Conservation (phyloP, 1,139 yeast species). For the Pichia sp. region DNA sequence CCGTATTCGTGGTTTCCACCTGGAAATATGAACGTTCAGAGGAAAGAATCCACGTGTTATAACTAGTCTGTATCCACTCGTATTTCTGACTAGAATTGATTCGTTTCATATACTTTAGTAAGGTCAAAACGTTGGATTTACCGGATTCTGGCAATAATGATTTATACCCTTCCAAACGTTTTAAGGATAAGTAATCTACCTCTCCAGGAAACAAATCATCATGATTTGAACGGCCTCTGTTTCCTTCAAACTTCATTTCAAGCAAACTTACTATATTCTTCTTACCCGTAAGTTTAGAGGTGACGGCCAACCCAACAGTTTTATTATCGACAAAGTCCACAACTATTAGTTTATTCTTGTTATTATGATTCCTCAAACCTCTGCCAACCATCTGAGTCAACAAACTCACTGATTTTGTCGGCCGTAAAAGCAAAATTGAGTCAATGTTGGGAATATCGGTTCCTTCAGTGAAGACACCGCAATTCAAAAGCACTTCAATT, state of each 20-base stretch:
- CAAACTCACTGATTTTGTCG: conserved; percentile 67
- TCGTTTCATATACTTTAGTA: conserved; percentile 3
- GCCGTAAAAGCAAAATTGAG: conserved; percentile 69
- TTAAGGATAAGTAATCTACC: conserved; percentile 20
- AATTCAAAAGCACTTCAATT: conserved; percentile 72
- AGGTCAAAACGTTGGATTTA: neutral
- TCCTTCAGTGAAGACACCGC: conserved; percentile 90
- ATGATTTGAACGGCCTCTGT: too few species aligned
- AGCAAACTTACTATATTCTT: conserved; percentile 12
- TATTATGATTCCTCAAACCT: conserved; percentile 60
- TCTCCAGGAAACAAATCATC: conserved; percentile 14
- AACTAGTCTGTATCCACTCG: conserved; percentile 7
- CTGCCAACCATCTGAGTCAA: conserved; percentile 88
- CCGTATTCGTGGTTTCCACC: conserved; percentile 2
- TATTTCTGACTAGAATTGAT: neutral
- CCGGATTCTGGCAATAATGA: conserved; percentile 19
- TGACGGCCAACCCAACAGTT: conserved; percentile 48
- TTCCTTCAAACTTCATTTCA: too few species aligned
- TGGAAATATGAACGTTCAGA: conserved; percentile 6
- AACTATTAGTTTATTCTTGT: conserved; percentile 62
- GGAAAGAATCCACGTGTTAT: conserved; percentile 9
- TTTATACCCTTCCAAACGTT: conserved; percentile 20
- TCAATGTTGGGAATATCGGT: conserved; percentile 92
- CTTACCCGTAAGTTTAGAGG: conserved; percentile 51
- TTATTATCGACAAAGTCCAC: conserved; percentile 68